phyloP scores from a whole-genome alignment of 2,329 filamentous ascomycete genomes.

The Hymenoscyphus fructigenus region DNA sequence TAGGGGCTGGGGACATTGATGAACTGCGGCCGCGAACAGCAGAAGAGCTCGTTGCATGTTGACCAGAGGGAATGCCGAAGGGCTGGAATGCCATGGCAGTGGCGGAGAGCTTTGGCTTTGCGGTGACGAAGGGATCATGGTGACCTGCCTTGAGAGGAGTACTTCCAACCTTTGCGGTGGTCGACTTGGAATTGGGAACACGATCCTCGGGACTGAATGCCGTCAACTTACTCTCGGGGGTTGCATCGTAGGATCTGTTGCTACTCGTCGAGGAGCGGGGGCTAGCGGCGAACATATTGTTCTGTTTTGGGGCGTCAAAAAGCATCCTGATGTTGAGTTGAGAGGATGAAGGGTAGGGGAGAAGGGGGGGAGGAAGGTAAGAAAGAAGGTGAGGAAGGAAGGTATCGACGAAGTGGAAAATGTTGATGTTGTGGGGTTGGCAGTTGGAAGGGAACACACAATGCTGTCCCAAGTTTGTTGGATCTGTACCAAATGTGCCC shows the following conservation, averaged over 20 bases:
- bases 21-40: not conserved
- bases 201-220: constrained; percentile 61
- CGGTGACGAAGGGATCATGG: constrained; percentile 51
- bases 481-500: constrained; percentile 1
- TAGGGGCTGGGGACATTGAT: not conserved
- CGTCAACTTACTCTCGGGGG: constrained; percentile 63
- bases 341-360: not conserved
- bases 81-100: constrained; percentile 64
- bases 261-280: constrained; percentile 48
- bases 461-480: constrained; percentile 1
- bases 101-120: constrained; percentile 53
- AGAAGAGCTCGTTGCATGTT: constrained; percentile 7
- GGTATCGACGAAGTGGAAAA: not conserved
- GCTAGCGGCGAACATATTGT: constrained; percentile 12
- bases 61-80: constrained; percentile 27
- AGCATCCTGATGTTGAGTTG: not conserved
- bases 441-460: not conserved
- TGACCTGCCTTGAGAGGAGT: constrained; percentile 22
- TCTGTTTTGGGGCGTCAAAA: not conserved
- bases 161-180: constrained; percentile 26
- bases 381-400: not conserved
- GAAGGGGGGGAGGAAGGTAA: not conserved
- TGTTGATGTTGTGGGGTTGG: not conserved
- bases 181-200: constrained; percentile 8
- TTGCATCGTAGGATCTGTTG: constrained; percentile 58